Evolutionary conservation across 2,329 filamentous ascomycete genomes (phyloP), one percentile per base, ranked within the genome.

Genomic region (Rosellinia necatrix): DNA sequence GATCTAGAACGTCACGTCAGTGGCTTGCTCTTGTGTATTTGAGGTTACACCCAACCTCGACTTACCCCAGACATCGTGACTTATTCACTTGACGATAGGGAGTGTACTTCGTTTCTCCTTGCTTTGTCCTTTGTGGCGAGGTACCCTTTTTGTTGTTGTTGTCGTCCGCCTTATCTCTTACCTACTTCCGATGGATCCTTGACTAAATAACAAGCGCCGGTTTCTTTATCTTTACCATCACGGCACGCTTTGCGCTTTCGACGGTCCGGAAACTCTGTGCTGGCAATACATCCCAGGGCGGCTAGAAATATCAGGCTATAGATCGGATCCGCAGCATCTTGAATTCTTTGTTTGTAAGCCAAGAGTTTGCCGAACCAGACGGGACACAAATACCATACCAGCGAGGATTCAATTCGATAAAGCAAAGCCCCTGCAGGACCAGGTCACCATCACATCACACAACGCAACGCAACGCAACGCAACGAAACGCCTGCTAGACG

Each of bases 221-320:
- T 17, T 35, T 40, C 54, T 55, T 54, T 54, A 51, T 58, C 22
- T 49, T 13, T 22, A 42, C 49, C 32, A 30, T 12, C 35, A 37
- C 27, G 24, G 17, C n/a, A n/a, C 53, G 30, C 21, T 32, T 41
- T 27, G 7, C 21, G 27, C 21, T 24, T 19, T 10, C 15, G 32
- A 44, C 30, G 15, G 19, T 42, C 35, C 24, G 15, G 29, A 43
- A n/a, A n/a, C n/a, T n/a, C n/a, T n/a, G n/a, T n/a, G n/a, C n/a
- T n/a, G n/a, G n/a, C n/a, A n/a, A n/a, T n/a, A n/a, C n/a, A n/a
- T n/a, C n/a, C n/a, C n/a, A n/a, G n/a, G n/a, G n/a, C n/a, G n/a
- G n/a, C n/a, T n/a, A n/a, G n/a, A n/a, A n/a, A n/a, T n/a, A n/a
- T n/a, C n/a, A n/a, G n/a, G n/a, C n/a, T n/a, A n/a, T n/a, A n/a